Evolutionary conservation across 352 stramenopile species (phyloP).

Genomic region (Achlya hypogyna): DNA sequence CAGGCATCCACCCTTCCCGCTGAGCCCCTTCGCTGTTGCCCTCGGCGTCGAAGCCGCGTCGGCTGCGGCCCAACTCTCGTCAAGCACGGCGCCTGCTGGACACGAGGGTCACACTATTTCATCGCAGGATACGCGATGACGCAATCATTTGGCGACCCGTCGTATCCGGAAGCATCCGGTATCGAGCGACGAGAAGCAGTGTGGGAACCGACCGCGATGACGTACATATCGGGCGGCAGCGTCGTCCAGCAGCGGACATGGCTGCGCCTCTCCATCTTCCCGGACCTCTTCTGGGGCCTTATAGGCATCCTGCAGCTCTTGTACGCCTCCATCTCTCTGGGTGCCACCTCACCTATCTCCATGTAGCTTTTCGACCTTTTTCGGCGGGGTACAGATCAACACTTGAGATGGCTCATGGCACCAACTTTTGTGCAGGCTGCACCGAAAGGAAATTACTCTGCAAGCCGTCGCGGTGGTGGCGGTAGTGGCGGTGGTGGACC

Average conservation of each 20-base stretch:
- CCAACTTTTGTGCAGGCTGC: no score
- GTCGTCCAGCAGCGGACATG: slow-evolving; percentile 57
- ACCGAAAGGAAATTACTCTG: not conserved
- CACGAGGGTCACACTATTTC: no score
- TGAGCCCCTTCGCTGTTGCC: no score
- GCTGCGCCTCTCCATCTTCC: slow-evolving; percentile 59
- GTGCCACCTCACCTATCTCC: not conserved
- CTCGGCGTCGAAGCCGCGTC: no score
- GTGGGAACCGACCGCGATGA: slow-evolving; percentile 31
- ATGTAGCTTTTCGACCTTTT: slow-evolving; percentile 40
- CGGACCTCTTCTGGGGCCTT: slow-evolving; percentile 58
- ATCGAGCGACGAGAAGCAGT: not conserved
- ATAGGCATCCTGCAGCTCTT: slow-evolving; percentile 71
- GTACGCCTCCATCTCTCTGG: slow-evolving; percentile 29
- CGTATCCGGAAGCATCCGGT: not conserved
- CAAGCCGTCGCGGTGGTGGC: slow-evolving; percentile 7
- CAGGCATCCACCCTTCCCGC: no score
- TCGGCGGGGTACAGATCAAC: slow-evolving; percentile 32
- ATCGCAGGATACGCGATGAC: no score
- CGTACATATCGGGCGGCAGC: slow-evolving; percentile 46
- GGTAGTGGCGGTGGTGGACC: slow-evolving; percentile 18
- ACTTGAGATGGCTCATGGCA: slow-evolving; percentile 4
- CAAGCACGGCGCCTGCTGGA: no score
- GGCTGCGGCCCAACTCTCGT: no score
- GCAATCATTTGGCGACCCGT: no score